phyloP scores from a whole-genome alignment of 345 rosid genomes.

The Diplotaxis tenuifolia region DNA sequence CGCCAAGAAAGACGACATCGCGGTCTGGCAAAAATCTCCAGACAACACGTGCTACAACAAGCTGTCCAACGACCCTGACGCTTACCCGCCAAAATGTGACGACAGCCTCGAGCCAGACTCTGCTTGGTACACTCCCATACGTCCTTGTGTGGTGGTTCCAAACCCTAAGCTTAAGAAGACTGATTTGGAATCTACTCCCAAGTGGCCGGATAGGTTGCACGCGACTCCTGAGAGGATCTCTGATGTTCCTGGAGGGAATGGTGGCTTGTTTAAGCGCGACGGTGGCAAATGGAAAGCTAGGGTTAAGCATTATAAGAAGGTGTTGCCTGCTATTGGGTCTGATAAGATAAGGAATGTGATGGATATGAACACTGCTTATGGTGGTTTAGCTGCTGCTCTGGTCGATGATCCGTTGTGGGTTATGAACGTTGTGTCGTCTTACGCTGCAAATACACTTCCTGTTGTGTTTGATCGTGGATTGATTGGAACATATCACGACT shows the following conservation, averaged over 20 bases:
- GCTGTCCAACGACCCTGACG: slow-evolving; percentile 59
- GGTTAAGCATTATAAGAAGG: slow-evolving; percentile 80
- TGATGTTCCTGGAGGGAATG: slow-evolving; percentile 66
- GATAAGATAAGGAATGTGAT: slow-evolving; percentile 85
- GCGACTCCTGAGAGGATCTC: slow-evolving; percentile 71
- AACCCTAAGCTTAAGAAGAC: slow-evolving; percentile 58
- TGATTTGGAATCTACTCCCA: slow-evolving; percentile 58
- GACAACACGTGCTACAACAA: slow-evolving; percentile 67
- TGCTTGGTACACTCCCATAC: slow-evolving; percentile 96
- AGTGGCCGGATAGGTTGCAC: slow-evolving; percentile 80
- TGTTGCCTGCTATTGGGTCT: slow-evolving; percentile 83
- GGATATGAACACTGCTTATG: slow-evolving; percentile 98
- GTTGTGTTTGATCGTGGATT: slow-evolving; percentile 91
- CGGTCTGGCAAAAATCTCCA: slow-evolving; percentile 87
- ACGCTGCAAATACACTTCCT: slow-evolving; percentile 74
- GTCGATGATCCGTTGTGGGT: slow-evolving; percentile 85
- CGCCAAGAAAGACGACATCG: slow-evolving; percentile 82
- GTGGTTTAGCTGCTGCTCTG: slow-evolving; percentile 84
- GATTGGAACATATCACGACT: slow-evolving; percentile 89
- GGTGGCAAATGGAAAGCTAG: slow-evolving; percentile 81
- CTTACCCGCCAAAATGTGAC: slow-evolving; percentile 91
- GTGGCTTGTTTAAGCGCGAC: slow-evolving; percentile 63
- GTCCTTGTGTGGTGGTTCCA: slow-evolving; percentile 86
- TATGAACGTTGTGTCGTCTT: slow-evolving; percentile 90
- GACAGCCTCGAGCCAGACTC: slow-evolving; percentile 93